These are phyloP conservation scores for Globisporangium okanoganense DNA, from an alignment of 352 stramenopile species.

Conservation along the genomic window DNA sequence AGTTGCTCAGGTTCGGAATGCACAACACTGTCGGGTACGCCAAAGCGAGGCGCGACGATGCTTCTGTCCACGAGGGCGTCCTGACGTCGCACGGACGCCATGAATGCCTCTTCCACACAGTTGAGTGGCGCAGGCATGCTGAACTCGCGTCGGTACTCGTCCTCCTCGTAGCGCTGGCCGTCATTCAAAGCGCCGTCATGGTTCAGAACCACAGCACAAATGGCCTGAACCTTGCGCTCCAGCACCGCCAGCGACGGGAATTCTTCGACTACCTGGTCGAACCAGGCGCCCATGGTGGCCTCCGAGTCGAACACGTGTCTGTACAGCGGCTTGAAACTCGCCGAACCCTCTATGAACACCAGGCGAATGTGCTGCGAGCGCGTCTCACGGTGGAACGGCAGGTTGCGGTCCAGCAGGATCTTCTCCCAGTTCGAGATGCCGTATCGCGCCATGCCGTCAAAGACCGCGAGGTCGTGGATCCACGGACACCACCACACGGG, in stretches of 20 bases:
- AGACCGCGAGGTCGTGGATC: conserved; percentile 76
- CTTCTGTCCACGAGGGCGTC: conserved; percentile 29
- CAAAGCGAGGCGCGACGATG: conserved; percentile 13
- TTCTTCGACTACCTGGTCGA: conserved; percentile 59
- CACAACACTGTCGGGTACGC: background rate
- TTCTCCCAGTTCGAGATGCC: conserved; percentile 68
- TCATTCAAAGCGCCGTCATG: background rate
- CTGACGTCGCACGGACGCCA: conserved; percentile 30
- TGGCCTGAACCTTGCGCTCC: conserved; percentile 69
- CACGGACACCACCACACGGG: conserved; percentile 89
- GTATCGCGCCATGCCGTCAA: conserved; percentile 78
- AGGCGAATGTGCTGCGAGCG: conserved; percentile 65
- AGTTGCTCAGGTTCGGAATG: conserved; percentile 16
- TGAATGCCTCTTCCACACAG: conserved; percentile 45
- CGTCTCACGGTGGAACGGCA: conserved; percentile 71
- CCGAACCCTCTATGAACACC: conserved; percentile 66
- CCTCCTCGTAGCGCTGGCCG: conserved; percentile 38
- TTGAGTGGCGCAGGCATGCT: conserved; percentile 56
- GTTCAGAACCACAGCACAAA: conserved; percentile 40
- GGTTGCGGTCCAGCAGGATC: conserved; percentile 64
- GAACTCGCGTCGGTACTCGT: conserved; percentile 55
- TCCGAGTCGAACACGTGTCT: conserved; percentile 54
- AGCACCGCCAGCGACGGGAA: conserved; percentile 70
- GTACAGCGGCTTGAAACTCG: conserved; percentile 52
- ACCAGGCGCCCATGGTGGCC: conserved; percentile 46